Evolutionary conservation across 208 protist species (phyloP), one percentile per base, ranked within the genome.

Genomic region (Trypanosoma mega): DNA sequence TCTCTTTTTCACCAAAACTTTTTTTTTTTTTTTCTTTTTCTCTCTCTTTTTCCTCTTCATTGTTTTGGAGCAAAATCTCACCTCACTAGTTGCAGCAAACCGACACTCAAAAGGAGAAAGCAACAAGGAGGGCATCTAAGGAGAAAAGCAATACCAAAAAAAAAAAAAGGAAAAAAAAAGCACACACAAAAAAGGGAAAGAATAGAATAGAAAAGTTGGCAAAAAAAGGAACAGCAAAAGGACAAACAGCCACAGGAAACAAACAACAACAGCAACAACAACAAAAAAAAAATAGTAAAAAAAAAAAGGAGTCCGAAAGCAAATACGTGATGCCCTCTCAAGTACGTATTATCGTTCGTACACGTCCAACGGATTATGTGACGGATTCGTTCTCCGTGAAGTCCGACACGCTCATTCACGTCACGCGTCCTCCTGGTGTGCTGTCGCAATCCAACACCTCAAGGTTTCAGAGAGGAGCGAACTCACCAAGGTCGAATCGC

Each of bases 281-380:
- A 6, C 6, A 39, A 12, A 6, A 39, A 16, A 39, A 16, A 39
- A 16, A 39, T 39, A 39, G 6, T 16, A 6, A 39, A 39, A 16
- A 39, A 6, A 6, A 39, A 12, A 12, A 12, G 34, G 12, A 12
- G 34, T 39, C 34, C 12, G 34, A 16, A 39, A 12, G 34, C 12
- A 12, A 39, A 16, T 39, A 26, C 21, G 27, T 9, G 1, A 63
- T 70, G 47, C 63, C 52, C 24, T 63, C 63, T 26, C 63, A 63
- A n/a, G 63, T 70, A 0, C 63, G 63, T 31, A 45, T 70, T 31
- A 18, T 70, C 41, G 53, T 63, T 34, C 63, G 63, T 39, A 70
- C 63, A 20, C 41, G 54, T 33, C 63, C 63, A 1, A 70, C 63
- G 0, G 47, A 70, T 21, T 27, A 31, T 20, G 27, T 43, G 8